These are phyloP conservation scores for Aspergillus sp. DNA, from an alignment of 2,329 filamentous ascomycete species.

Conservation along the genomic window DNA sequence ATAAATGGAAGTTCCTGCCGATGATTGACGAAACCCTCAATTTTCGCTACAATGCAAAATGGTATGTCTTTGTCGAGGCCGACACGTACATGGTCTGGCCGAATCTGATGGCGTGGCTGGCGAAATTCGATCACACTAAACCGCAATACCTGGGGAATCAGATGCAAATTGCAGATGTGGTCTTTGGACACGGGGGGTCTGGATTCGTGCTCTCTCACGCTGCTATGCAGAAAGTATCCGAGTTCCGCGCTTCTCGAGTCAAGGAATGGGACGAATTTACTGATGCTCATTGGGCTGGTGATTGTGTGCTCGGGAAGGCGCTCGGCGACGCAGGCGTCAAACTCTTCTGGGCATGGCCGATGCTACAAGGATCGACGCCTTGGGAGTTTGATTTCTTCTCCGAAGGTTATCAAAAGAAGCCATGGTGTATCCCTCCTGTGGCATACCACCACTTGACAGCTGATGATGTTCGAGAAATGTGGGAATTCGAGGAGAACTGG, in stretches of 20 bases:
- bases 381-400: constrained; percentile 42
- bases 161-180: constrained; percentile 45
- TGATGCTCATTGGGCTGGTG: constrained; percentile 45
- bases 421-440: constrained; percentile 48
- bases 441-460: constrained; percentile 47
- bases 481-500: constrained; percentile 45
- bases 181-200: constrained; percentile 51
- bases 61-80: constrained; percentile 57
- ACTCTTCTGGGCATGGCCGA: constrained; percentile 46
- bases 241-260: constrained; percentile 38
- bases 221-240: constrained; percentile 42
- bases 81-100: constrained; percentile 55
- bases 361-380: constrained; percentile 38
- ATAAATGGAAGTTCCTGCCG: constrained; percentile 57
- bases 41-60: constrained; percentile 45
- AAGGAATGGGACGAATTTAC: constrained; percentile 44
- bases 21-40: constrained; percentile 48
- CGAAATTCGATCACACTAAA: constrained; percentile 43
- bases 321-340: constrained; percentile 43
- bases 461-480: constrained; percentile 39
- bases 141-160: constrained; percentile 52
- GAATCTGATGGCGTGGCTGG: constrained; percentile 52
- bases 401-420: constrained; percentile 33
- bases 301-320: constrained; percentile 48
- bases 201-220: constrained; percentile 50